phyloP scores from a whole-genome alignment of 257 asterid genomes.

The Gentiana dahurica region DNA sequence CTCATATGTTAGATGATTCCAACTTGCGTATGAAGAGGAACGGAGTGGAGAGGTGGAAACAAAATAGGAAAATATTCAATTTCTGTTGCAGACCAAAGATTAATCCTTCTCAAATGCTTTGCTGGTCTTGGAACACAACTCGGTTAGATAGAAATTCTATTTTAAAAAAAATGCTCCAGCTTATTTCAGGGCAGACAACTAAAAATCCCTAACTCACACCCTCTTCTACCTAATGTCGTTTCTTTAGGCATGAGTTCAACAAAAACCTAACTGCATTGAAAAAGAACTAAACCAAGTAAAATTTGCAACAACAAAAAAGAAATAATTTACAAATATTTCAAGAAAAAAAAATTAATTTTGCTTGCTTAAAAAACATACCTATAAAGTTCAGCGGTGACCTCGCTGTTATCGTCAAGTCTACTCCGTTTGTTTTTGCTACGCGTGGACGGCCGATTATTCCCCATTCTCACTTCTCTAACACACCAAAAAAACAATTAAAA shows the following conservation, averaged over 20 bases:
- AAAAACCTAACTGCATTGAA: background rate
- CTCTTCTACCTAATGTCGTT: background rate
- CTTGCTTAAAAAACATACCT: conserved; percentile 25
- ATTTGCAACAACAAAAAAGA: background rate
- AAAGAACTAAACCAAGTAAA: background rate
- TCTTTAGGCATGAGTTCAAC: background rate
- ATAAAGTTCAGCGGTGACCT: conserved; percentile 42
- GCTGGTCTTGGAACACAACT: too few species aligned
- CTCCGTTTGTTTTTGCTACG: conserved; percentile 82
- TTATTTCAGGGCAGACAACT: background rate
- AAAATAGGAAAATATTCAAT: too few species aligned
- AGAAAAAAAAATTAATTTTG: background rate
- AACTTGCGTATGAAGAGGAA: too few species aligned
- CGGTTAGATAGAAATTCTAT: too few species aligned
- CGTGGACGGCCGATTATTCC: conserved; percentile 74
- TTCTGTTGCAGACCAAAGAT: too few species aligned
- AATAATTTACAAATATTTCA: background rate
- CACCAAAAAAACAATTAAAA: background rate
- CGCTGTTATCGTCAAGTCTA: conserved; percentile 61
- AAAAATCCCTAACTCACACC: background rate
- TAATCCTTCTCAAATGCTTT: too few species aligned
- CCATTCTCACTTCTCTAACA: conserved; percentile 26
- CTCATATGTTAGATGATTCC: too few species aligned
- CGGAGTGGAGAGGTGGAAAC: too few species aligned
- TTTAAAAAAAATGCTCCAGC: too few species aligned